These are phyloP conservation scores for Somion occarium DNA, from an alignment of 1,284 basidiomycete genomes.

Conservation along the genomic window DNA sequence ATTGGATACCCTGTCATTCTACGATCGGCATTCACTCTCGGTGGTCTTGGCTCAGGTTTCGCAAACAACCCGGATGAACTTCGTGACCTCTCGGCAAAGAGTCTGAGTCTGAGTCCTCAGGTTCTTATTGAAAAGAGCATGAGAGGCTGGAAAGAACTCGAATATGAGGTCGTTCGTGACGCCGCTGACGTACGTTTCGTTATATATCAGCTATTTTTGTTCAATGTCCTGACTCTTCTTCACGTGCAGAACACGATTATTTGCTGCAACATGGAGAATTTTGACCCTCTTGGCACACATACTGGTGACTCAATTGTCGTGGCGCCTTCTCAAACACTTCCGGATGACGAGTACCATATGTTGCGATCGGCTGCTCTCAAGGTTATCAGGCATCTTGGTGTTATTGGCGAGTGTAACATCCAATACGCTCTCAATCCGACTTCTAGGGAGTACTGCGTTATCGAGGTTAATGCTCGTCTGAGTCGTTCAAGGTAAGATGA, in stretches of 20 bases:
- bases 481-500: conserved; percentile 34
- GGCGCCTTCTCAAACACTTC: conserved; percentile 95
- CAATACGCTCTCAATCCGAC: conserved; percentile 97
- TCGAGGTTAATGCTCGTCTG: conserved; percentile 91
- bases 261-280: conserved; percentile 98
- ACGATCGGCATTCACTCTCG: conserved; percentile 96
- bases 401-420: conserved; percentile 98
- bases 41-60: conserved; percentile 98
- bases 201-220: conserved; percentile 3
- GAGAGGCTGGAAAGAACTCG: conserved; percentile 99
- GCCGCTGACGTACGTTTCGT: conserved; percentile 75
- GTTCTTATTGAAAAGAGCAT: conserved; percentile 97
- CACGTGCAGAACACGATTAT: conserved; percentile 81
- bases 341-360: conserved; percentile 99
- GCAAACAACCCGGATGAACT: conserved; percentile 95
- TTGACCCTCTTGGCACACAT: conserved; percentile 97
- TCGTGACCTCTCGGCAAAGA: conserved; percentile 90
- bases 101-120: conserved; percentile 89
- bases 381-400: conserved; percentile 84
- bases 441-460: conserved; percentile 94
- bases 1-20: conserved; percentile 99
- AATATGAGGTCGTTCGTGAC: conserved; percentile 99
- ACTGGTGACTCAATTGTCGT: conserved; percentile 99
- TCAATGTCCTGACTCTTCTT: neutral
- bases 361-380: conserved; percentile 96